Conservation (phyloP, 345 rosid species). For the Hibiscus tridactylites region DNA sequence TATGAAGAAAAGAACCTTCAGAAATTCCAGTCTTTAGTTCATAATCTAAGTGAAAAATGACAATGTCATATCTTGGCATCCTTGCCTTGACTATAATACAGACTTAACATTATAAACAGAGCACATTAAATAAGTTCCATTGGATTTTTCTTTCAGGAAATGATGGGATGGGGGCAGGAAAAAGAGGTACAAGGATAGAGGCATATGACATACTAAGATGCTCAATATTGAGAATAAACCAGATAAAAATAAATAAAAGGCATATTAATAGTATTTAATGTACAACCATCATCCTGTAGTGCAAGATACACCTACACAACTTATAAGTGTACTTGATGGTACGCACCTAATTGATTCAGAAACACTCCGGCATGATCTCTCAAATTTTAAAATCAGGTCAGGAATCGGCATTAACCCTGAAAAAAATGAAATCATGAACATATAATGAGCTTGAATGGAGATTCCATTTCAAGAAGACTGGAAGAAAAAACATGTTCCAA, state of each 20-base stretch:
- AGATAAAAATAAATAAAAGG: neutral
- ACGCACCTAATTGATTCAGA: constrained; percentile 81
- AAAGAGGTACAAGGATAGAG: neutral
- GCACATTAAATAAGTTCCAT: neutral
- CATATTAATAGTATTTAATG: neutral
- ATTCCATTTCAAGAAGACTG: constrained; percentile 3
- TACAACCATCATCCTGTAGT: neutral
- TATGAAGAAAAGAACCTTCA: neutral
- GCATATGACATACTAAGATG: neutral
- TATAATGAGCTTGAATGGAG: neutral
- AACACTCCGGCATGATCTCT: constrained; percentile 66
- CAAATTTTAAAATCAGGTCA: constrained; percentile 75
- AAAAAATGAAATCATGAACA: constrained; percentile 13
- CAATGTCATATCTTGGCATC: neutral
- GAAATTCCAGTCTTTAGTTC: neutral
- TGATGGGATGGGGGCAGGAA: neutral
- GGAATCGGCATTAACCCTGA: constrained; percentile 84
- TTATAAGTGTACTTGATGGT: neutral
- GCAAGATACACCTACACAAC: neutral
- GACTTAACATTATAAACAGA: neutral
- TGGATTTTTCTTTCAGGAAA: neutral
- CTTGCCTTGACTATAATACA: neutral
- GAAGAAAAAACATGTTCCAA: neutral
- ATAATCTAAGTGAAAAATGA: neutral
- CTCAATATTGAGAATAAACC: neutral